phyloP scores from a whole-genome alignment of 1,139 yeast genomes.

The Magnusiomyces fungicola region DNA sequence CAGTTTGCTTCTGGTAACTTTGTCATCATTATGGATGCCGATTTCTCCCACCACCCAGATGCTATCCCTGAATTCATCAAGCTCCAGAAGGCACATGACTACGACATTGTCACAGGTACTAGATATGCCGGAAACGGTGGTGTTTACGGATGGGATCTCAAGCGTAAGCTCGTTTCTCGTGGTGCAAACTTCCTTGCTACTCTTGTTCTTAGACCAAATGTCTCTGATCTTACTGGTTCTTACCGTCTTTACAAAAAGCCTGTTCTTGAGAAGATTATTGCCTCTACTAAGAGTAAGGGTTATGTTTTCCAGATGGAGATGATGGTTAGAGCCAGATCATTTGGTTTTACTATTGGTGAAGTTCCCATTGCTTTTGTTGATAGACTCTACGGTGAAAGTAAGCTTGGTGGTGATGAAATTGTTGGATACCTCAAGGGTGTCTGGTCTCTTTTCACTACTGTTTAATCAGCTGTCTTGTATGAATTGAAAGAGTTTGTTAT shows the following conservation, averaged over 20 bases:
- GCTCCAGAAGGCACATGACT: conserved; percentile 57
- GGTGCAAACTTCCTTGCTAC: conserved; percentile 79
- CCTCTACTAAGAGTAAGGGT: conserved; percentile 67
- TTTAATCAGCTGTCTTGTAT: too few relatives aligned
- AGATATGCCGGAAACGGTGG: conserved; percentile 80
- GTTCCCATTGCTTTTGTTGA: conserved; percentile 78
- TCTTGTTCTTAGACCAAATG: conserved; percentile 62
- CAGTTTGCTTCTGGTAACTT: conserved; percentile 66
- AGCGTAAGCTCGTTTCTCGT: conserved; percentile 69
- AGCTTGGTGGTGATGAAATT: conserved; percentile 77
- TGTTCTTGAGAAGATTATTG: conserved; percentile 59
- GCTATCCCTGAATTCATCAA: conserved; percentile 71
- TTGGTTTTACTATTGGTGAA: conserved; percentile 68
- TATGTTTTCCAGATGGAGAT: conserved; percentile 87
- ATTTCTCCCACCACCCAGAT: conserved; percentile 72
- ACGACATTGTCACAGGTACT: conserved; percentile 80
- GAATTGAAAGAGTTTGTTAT: too few relatives aligned
- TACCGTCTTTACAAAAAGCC: conserved; percentile 70
- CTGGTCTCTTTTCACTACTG: conserved; percentile 60
- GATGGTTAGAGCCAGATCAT: conserved; percentile 74
- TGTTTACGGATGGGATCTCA: conserved; percentile 80
- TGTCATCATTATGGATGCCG: conserved; percentile 82
- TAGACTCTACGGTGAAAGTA: conserved; percentile 72
- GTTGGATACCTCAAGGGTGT: conserved; percentile 72
- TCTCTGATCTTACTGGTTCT: conserved; percentile 73